A percentile compares a stretch with the other conserved stretches of the same genome.
Conservation (phyloP, 768 basidiomycete genomes). For the Fibroporia radiculosa region DNA sequence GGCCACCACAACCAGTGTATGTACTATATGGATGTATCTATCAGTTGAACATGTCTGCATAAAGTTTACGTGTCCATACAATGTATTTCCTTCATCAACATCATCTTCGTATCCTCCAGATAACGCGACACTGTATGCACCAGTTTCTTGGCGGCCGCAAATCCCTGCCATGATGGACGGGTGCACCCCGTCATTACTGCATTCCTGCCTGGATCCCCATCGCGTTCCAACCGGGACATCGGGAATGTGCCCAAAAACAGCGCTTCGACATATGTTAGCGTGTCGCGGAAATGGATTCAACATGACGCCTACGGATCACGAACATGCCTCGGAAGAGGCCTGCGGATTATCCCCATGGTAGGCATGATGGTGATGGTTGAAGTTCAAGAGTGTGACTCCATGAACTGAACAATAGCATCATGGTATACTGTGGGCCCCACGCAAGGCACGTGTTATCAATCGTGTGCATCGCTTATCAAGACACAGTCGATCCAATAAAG, state of each 20-base stretch:
- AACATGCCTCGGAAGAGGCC: no score
- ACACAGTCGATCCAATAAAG: no score
- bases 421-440: no score
- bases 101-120: conserved; percentile 18
- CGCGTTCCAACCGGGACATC: conserved; percentile 1
- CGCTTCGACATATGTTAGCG: not conserved
- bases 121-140: conserved; percentile 15
- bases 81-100: conserved; percentile 12
- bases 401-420: no score
- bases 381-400: no score
- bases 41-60: no score
- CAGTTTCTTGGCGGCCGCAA: conserved; percentile 8
- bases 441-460: no score
- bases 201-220: conserved; percentile 4
- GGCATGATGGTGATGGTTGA: not conserved
- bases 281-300: no score
- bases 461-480: no score
- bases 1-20: conserved; percentile 16
- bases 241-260: conserved; percentile 3
- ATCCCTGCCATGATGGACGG: conserved; percentile 14
- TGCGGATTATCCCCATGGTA: no score
- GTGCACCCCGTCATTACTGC: conserved; percentile 10
- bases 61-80: conserved; percentile 7
- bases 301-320: no score
- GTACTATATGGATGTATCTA: conserved; percentile 1